Evolutionary conservation across 2,329 filamentous ascomycete species (phyloP).

Genomic region (Incumbomyces delicatus): DNA sequence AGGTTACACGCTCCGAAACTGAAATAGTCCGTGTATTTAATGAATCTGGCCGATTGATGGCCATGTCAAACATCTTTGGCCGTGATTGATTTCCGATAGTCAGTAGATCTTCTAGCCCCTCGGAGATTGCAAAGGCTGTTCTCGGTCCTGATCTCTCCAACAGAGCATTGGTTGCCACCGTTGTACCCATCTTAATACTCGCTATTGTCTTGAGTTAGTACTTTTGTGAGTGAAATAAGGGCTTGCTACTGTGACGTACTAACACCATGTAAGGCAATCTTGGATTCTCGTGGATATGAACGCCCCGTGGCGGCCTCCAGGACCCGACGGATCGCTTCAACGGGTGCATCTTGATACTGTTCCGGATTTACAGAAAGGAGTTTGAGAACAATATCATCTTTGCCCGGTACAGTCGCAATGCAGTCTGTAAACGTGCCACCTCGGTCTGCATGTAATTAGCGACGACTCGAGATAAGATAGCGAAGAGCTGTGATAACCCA

Average conservation of each 20-base stretch:
- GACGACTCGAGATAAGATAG: too few species aligned
- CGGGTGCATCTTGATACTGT: conserved; percentile 46
- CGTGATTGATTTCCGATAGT: conserved; percentile 84
- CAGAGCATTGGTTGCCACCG: conserved; percentile 78
- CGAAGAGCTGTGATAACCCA: too few species aligned
- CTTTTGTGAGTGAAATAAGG: too few species aligned
- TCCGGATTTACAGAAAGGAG: conserved; percentile 31
- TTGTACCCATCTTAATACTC: conserved; percentile 77
- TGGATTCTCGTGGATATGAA: conserved; percentile 25
- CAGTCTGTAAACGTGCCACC: conserved; percentile 34
- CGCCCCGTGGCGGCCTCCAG: conserved; percentile 30
- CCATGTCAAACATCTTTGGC: conserved; percentile 82
- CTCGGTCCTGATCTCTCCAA: conserved; percentile 82
- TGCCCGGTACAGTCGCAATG: conserved; percentile 29
- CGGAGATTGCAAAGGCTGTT: conserved; percentile 77
- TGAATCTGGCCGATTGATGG: conserved; percentile 75
- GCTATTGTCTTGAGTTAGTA: conserved; percentile 14
- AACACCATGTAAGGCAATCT: too few species aligned
- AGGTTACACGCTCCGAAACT: too few species aligned
- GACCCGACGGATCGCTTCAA: conserved; percentile 73
- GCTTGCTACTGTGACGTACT: too few species aligned
- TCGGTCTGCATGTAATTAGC: conserved; percentile 20
- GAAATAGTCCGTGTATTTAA: too few species aligned
- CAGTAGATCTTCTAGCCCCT: conserved; percentile 77
- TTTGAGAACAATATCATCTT: conserved; percentile 31